phyloP scores from a whole-genome alignment of 768 basidiomycete genomes.

The Pholiota conissans region DNA sequence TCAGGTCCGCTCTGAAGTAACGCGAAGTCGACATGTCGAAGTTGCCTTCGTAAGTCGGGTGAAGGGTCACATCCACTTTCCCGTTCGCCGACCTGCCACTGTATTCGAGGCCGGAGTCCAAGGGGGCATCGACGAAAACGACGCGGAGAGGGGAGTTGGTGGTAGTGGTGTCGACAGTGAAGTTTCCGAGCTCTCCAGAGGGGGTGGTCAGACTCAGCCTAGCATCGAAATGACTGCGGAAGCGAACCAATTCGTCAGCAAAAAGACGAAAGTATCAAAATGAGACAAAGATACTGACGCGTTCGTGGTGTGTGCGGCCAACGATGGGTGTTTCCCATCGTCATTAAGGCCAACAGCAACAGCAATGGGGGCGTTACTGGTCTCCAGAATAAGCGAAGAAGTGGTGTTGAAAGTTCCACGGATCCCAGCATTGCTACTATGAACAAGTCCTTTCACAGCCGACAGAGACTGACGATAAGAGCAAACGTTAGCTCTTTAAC shows the following conservation, averaged over 20 bases:
- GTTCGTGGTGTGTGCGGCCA: conserved; percentile 36
- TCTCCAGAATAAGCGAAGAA: conserved; percentile 35
- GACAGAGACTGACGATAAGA: conserved; percentile 4
- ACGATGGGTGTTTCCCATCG: conserved; percentile 25
- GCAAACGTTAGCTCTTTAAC: too few species aligned
- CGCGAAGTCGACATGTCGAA: neutral
- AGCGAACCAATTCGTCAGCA: too few species aligned
- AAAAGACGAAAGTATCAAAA: neutral
- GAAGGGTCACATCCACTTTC: neutral
- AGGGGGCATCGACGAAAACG: neutral
- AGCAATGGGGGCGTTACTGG: conserved; percentile 41
- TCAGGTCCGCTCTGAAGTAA: neutral
- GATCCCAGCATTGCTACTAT: conserved; percentile 21
- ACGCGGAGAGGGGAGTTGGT: neutral
- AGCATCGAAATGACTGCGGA: conserved; percentile 1
- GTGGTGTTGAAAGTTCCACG: conserved; percentile 39
- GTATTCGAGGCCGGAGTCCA: neutral
- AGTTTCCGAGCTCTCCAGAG: neutral
- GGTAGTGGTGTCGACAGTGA: neutral
- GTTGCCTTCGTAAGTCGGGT: conserved; percentile 3
- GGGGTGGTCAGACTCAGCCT: neutral
- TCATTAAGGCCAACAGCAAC: conserved; percentile 37
- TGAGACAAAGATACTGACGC: conserved; percentile 30
- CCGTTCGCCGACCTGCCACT: neutral
- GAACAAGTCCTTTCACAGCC: neutral